phyloP scores from a whole-genome alignment of 2,329 filamentous ascomycete genomes.

The Knufia fluminis region DNA sequence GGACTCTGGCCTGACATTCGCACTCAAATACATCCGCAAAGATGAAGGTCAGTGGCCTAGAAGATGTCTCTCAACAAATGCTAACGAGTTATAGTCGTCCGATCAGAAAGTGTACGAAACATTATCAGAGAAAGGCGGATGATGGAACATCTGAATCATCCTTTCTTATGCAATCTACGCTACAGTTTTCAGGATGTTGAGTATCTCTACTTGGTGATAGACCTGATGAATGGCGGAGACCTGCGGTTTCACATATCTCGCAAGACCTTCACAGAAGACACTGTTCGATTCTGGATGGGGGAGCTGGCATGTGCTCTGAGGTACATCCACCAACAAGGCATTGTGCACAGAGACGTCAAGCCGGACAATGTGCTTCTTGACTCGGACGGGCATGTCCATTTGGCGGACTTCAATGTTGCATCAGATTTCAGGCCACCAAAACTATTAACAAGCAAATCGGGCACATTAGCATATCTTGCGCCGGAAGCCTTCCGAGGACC shows the following conservation, averaged over 20 bases:
- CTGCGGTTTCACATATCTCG: slow-evolving; percentile 94
- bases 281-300: slow-evolving; percentile 92
- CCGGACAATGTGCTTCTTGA: slow-evolving; percentile 86
- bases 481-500: slow-evolving; percentile 89
- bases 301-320: slow-evolving; percentile 84
- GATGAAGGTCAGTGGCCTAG: slow-evolving; percentile 69
- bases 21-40: slow-evolving; percentile 96
- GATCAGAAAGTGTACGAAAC: slow-evolving; percentile 94
- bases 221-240: slow-evolving; percentile 96
- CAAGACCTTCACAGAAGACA: slow-evolving; percentile 96
- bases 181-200: slow-evolving; percentile 99
- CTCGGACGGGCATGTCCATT: slow-evolving; percentile 84
- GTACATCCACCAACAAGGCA: slow-evolving; percentile 77
- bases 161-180: slow-evolving; percentile 94
- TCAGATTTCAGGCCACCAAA: slow-evolving; percentile 82
- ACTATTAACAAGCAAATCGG: slow-evolving; percentile 85
- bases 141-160: slow-evolving; percentile 95
- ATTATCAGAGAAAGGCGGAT: slow-evolving; percentile 96
- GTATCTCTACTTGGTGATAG: slow-evolving; percentile 96
- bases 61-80: slow-evolving; percentile 14
- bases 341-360: slow-evolving; percentile 86
- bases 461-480: slow-evolving; percentile 87
- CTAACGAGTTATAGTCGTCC: slow-evolving; percentile 60
- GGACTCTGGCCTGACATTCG: slow-evolving; percentile 87
- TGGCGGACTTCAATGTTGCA: slow-evolving; percentile 98